Evolutionary conservation across 805 yeast genomes (phyloP).

Genomic region (Saccharomycopsis microspora): DNA sequence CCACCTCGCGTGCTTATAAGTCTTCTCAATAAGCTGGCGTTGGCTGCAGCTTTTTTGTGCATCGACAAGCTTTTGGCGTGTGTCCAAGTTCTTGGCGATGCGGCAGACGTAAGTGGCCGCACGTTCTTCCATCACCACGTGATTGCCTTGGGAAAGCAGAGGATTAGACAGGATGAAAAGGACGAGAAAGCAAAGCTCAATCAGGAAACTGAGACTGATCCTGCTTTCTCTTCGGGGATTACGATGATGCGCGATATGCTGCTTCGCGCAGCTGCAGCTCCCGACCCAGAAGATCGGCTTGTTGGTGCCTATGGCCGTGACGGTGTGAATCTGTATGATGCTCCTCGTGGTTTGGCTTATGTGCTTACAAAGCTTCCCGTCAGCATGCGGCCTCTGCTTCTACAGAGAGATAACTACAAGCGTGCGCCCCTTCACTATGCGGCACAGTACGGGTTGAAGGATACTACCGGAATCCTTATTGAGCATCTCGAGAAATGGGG

Average conservation of each 20-base stretch:
- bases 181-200: not conserved
- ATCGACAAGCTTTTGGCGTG: constrained; percentile 43
- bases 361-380: constrained; percentile 47
- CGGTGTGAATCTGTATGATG: constrained; percentile 47
- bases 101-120: constrained; percentile 67
- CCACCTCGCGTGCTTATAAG: constrained; percentile 48
- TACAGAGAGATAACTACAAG: constrained; percentile 61
- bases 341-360: constrained; percentile 47
- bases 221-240: constrained; percentile 1
- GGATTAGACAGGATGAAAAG: constrained; percentile 8
- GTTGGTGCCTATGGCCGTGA: constrained; percentile 49
- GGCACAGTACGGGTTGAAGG: constrained; percentile 72
- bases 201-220: not conserved
- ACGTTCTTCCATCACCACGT: constrained; percentile 81
- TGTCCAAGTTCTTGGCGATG: constrained; percentile 45
- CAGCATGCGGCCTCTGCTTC: constrained; percentile 40
- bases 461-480: constrained; percentile 47
- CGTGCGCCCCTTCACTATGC: constrained; percentile 88
- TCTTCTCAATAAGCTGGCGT: constrained; percentile 53
- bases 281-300: constrained; percentile 35
- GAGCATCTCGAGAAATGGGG: constrained; percentile 48
- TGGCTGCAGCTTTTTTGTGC: constrained; percentile 41
- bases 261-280: constrained; percentile 37
- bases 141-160: constrained; percentile 61
- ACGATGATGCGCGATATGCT: constrained; percentile 15